Evolutionary conservation across 2,329 filamentous ascomycete genomes (phyloP), one percentile per base, ranked within the genome.

Genomic region (Magnaporthales sp.): DNA sequence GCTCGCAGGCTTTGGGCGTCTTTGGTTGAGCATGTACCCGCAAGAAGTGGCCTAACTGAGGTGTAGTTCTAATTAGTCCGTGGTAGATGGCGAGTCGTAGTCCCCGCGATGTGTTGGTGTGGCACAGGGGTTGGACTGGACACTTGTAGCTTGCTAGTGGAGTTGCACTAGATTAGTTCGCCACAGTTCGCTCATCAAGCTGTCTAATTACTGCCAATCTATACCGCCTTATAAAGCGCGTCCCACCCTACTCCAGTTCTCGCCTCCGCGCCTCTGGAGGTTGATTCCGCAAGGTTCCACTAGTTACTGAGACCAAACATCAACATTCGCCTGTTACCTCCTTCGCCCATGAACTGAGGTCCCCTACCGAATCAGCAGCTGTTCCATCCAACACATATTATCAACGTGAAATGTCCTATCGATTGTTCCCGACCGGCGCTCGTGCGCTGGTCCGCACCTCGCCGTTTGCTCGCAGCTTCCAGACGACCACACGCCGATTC

Each of bases 401-500:
- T 27, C 38, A 71, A 76, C 19, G 8, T 19, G n/a, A 70, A 67
- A 85, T 84, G 83, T 75, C 79, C 68, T 79, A 83, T 71, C 80
- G 79, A 79, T 72, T 81, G 66, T 70, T 84, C 64, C 73, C 79
- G 64, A 70, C 73, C 63, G 73, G 75, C 51, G 77, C 77, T 71
- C 77, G 75, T 74, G 77, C 74, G 71, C 75, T 72, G 67, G 77
- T 71, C 70, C 71, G 69, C 51, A 67, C 77, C 73, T 73, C 66
- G 24, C 66, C 51, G 30, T 26, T 68, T 75, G 73, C 72, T 58
- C 60, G 65, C 67, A 69, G 70, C 74, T 86, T 87, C 76, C 80
- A 81, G 79, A 83, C 82, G 63, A 84, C 84, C 51, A 70, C 79
- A 24, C 75, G 75, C 66, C 73, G 75, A 68, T 80, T 78, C 73